Evolutionary conservation across 441 rosid genomes (phyloP), one percentile per base, ranked within the genome.

Genomic region (Gossypium schwendimanii): DNA sequence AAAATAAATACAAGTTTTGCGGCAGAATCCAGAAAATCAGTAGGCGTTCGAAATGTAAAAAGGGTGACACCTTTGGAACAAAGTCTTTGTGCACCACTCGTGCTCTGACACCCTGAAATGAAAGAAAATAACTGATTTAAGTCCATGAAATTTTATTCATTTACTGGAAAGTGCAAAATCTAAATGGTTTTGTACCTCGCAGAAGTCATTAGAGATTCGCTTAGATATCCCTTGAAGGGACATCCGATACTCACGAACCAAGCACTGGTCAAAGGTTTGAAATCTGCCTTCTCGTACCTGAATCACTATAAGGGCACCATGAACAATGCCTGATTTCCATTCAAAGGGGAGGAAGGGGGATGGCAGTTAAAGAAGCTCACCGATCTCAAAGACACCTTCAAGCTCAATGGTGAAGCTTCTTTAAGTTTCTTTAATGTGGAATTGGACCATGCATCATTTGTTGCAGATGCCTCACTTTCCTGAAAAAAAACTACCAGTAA

Each of bases 381-480:
- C 21, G 98, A 92, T 92, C 89, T 91, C 75, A 94, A 78, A 49
- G 97, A 76, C 63, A 94, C 96, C 84, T 92, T 94, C 87, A 94
- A 85, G 77, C 98, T 87, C 84, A 92, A 72, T 9, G 99, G 98
- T 15, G 98, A 92, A 71, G 86, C 78, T 84, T 87, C 92, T 80
- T 77, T 87, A 65, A 94, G 97, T 73, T 86, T 86, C 72, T 84
- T 81, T 66, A 45, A 44, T 21, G 69, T 44, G 33, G 54, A 64
- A 20, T 64, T 64, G 69, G 54, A 64, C 95, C 96, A 94, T 41
- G 68, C 66, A 79, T 87, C 94, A 67, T 88, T 82, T 74, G 82
- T 86, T 80, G 83, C 76, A 71, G 87, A 70, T 62, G 86, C 86
- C 77, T 87, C 91, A 0, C 75, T 70, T 85, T 88, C 92, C 97